Base-by-base conservation (phyloP, 2,329 filamentous ascomycete genomes). In the Trichoderma atrobrunneum region DNA sequence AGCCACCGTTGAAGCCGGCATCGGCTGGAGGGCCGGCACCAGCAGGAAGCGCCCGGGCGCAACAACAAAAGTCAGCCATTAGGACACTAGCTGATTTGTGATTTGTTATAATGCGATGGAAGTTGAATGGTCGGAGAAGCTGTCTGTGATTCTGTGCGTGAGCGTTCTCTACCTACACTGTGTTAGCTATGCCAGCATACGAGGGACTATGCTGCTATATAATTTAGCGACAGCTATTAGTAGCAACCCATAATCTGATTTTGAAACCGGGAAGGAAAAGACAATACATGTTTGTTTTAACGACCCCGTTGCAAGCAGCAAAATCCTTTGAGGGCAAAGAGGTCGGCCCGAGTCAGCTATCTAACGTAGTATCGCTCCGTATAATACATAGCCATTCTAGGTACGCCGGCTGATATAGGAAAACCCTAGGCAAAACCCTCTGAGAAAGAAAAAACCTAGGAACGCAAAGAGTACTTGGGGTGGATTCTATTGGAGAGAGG, bases 21-120 rank as follows among this genome's bases (percentile, higher is more conserved):
- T 32, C 60, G 11, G 61, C 59, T 48, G 61, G 36, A 51, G 59
- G 32, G 34, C 34, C 72, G 21, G 61, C 59, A 7, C n/a, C 76
- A 30, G 75, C 73, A 21, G 72, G 56, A 62, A 75, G 74, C 61
- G 76, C 75, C n/a, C 75, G 75, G 14, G 75, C 71, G 60, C 78
- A 77, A 10, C 75, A 74, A 18, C 80, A 80, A 30, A 81, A 80
- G 69, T 74, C 84, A 48, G 76, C 78, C 1, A 86, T 87, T 76
- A 85, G 82, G 80, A 90, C 88, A 2, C 75, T 90, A 79, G 85
- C 87, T 8, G 88, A 90, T 74, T 75, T 90, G 72, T 83, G 82
- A 18, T 69, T 56, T 28, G 57, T 30, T 12, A 28, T 74, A 62
- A 72, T 21, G 21, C 7, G 28, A 39, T 36, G 28, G 36, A 24